A percentile compares a stretch with the other conserved stretches of the same genome.
Conservation (phyloP, 2,329 filamentous ascomycete species). For the Fusarium irregulare region DNA sequence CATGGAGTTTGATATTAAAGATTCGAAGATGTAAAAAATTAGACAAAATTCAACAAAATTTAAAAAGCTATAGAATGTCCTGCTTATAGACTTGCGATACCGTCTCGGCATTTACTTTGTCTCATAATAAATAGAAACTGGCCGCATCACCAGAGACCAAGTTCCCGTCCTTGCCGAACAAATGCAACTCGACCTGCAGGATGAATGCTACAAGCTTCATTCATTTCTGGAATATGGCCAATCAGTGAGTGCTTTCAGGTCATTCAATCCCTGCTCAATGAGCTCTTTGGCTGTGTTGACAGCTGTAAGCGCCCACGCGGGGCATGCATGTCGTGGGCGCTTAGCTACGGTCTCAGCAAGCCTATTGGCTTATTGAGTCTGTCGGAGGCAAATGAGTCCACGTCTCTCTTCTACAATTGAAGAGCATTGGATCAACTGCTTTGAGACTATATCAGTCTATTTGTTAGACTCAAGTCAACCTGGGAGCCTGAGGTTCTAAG, state of each 20-base stretch:
- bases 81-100: background rate
- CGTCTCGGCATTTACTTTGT: background rate
- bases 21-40: background rate
- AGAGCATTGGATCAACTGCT: slow-evolving; percentile 12
- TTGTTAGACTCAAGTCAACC: background rate
- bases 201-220: slow-evolving; percentile 3
- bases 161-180: slow-evolving; percentile 16
- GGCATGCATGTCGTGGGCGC: slow-evolving; percentile 25
- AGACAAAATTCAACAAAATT: background rate
- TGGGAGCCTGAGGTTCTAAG: background rate
- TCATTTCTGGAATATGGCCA: slow-evolving; percentile 7
- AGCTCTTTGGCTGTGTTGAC: slow-evolving; percentile 12
- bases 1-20: slow-evolving; percentile 4
- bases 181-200: slow-evolving; percentile 2
- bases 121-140: slow-evolving; percentile 1
- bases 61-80: background rate
- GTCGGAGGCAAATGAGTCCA: slow-evolving; percentile 21
- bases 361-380: slow-evolving; percentile 27
- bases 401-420: slow-evolving; percentile 22
- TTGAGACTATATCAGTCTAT: background rate
- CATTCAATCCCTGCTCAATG: slow-evolving; percentile 8
- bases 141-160: slow-evolving; percentile 28
- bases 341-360: slow-evolving; percentile 10
- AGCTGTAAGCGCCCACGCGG: slow-evolving; percentile 36
- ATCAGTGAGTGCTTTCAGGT: slow-evolving; percentile 22